phyloP scores from a whole-genome alignment of 140 eudicot species.

The Ambrosia hybrid region DNA sequence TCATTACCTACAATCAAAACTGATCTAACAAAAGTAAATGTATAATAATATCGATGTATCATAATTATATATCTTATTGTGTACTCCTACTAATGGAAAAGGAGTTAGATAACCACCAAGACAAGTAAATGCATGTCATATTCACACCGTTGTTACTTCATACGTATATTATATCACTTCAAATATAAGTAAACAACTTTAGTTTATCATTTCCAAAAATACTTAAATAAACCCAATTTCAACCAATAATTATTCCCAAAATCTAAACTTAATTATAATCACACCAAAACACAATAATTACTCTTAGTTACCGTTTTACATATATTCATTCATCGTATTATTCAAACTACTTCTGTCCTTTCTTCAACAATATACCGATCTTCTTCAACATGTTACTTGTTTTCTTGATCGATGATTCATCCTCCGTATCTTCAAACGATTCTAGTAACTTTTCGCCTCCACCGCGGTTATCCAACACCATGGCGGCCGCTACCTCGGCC shows the following conservation, averaged over 20 bases:
- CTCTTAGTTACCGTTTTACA: background rate
- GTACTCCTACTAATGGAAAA: background rate
- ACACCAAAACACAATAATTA: background rate
- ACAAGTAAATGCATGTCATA: background rate
- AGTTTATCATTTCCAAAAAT: background rate
- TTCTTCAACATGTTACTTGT: constrained; percentile 77
- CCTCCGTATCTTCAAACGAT: constrained; percentile 66
- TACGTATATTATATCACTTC: background rate
- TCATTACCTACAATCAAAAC: no score
- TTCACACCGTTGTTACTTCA: constrained; percentile 1
- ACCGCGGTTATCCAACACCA: constrained; percentile 53
- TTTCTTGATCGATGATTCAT: constrained; percentile 67
- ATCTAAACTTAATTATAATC: no score
- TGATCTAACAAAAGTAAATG: no score
- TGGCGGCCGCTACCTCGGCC: constrained; percentile 90
- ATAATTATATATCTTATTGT: background rate
- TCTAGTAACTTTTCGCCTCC: constrained; percentile 40
- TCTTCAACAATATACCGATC: constrained; percentile 74
- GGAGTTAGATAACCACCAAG: background rate
- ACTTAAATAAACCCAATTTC: background rate
- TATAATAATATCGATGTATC: no score
- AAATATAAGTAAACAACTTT: constrained; percentile 1
- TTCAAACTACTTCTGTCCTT: constrained; percentile 56
- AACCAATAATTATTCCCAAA: background rate
- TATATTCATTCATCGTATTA: background rate